Evolutionary conservation across 805 yeast species (phyloP), one percentile per base, ranked within the genome.

Genomic region (Saccharomycopsis oosterbeekiorum): DNA sequence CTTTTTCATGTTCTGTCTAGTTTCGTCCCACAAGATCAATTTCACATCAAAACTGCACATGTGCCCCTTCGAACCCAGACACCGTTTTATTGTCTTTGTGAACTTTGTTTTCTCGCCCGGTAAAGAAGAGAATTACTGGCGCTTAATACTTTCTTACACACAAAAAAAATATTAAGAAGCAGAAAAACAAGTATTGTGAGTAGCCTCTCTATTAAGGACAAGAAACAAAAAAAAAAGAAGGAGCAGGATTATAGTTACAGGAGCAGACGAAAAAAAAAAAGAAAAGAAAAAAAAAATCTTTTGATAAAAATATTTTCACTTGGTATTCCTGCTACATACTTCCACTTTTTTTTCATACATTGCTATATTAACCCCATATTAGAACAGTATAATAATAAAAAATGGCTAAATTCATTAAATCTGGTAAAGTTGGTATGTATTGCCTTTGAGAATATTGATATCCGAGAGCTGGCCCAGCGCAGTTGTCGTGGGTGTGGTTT

Each of bases 391-490:
- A 47, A 21, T 34, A 53, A 40, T 56, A 21, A 63, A 74, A 75
- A 81, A 92, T 91, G 97, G 97, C 97, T 84, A 94, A 94, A 83
- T 93, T 94, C 88, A 86, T 94, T 83, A 94, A 93, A 85, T 89
- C 98, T 80, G 97, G 97, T 86, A 91, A 88, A 88, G 98, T 93
- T 87, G 97, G 93, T 87, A 86, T 78, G 94, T 86, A 82, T 54
- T 39, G 29, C 26, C 14, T 47, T 2, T 21, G 34, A 11, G 29
- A 24, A 47, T 47, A 6, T 47, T 21, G 53, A 47, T 29, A 4
- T 29, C 6, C 34, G 34, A 29, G 34, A 29, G 6, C 34, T 29
- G 34, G 34, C 34, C 6, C 34, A 29, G 34, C 6, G 6, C 34
- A 29, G 34, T 29, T 29, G 6, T 29, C 34, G 34, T 29, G 34